Evolutionary conservation across 1,139 yeast genomes (phyloP).

Genomic region (Hansenula lynferdii): DNA sequence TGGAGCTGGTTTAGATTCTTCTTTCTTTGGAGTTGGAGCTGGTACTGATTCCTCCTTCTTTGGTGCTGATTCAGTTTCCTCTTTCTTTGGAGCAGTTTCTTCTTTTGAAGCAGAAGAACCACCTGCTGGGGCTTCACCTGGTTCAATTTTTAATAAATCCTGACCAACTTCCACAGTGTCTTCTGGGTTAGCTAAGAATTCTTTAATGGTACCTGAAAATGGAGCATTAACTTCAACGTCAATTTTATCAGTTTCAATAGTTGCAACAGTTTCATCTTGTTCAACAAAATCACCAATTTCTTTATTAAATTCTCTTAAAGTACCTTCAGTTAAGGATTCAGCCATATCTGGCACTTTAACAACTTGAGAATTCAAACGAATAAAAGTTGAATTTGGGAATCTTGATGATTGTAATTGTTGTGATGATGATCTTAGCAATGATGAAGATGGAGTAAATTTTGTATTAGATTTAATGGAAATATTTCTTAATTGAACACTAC

Average conservation of each 20-base stretch:
- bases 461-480: not conserved
- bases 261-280: conserved; percentile 89
- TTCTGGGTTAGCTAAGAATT: conserved; percentile 77
- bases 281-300: conserved; percentile 86
- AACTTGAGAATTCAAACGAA: conserved; percentile 30
- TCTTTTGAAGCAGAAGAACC: conserved; percentile 37
- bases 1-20: conserved; percentile 17
- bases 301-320: conserved; percentile 73
- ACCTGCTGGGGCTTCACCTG: conserved; percentile 79
- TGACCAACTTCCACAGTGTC: conserved; percentile 97
- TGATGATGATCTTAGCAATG: conserved; percentile 1
- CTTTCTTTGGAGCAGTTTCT: too few species aligned
- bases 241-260: conserved; percentile 97
- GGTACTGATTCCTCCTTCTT: too few species aligned
- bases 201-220: conserved; percentile 83
- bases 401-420: not conserved
- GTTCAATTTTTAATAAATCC: conserved; percentile 83
- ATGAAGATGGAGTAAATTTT: conserved; percentile 1
- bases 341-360: conserved; percentile 99
- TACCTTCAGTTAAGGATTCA: conserved; percentile 97
- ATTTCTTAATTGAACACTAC: conserved; percentile 1
- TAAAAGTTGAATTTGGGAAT: conserved; percentile 9
- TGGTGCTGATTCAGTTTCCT: too few species aligned
- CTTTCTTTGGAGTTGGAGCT: conserved; percentile 11
- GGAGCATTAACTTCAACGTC: conserved; percentile 98